A percentile compares a stretch with the other conserved stretches of the same genome.
These are phyloP conservation scores for Rhodomyrtus tomentosa DNA, from an alignment of 345 rosid genomes.

Conservation along the genomic window DNA sequence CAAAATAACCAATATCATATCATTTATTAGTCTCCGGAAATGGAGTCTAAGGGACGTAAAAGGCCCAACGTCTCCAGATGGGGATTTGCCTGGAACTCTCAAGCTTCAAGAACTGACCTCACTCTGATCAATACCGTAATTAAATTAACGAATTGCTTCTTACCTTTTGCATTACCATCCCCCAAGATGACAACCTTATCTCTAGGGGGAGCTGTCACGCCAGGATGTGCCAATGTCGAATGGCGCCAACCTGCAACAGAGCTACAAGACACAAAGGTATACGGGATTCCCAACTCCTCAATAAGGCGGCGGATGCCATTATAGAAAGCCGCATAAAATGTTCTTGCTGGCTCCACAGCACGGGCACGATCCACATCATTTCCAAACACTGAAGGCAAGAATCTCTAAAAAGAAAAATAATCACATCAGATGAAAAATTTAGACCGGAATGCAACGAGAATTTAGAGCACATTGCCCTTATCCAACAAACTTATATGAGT, in stretches of 20 bases:
- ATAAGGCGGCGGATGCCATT: neutral
- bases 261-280: slow-evolving; percentile 1
- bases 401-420: neutral
- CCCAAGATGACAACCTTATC: slow-evolving; percentile 5
- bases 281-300: slow-evolving; percentile 1
- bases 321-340: neutral
- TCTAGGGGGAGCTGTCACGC: neutral
- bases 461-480: neutral
- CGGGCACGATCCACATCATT: neutral
- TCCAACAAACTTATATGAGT: neutral
- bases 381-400: slow-evolving; percentile 9
- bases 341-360: slow-evolving; percentile 1
- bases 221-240: neutral
- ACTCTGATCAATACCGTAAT: neutral
- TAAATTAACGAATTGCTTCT: neutral
- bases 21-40: neutral
- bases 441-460: neutral
- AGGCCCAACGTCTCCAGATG: neutral
- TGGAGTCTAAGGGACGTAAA: neutral
- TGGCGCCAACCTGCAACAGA: neutral
- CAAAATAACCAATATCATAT: neutral
- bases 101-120: neutral
- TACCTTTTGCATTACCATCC: slow-evolving; percentile 9
- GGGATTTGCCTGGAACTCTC: neutral
- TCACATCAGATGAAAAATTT: neutral